Evolutionary conservation across 2,329 filamentous ascomycete species (phyloP), one percentile per base, ranked within the genome.

Genomic region (Fusarium sp.): DNA sequence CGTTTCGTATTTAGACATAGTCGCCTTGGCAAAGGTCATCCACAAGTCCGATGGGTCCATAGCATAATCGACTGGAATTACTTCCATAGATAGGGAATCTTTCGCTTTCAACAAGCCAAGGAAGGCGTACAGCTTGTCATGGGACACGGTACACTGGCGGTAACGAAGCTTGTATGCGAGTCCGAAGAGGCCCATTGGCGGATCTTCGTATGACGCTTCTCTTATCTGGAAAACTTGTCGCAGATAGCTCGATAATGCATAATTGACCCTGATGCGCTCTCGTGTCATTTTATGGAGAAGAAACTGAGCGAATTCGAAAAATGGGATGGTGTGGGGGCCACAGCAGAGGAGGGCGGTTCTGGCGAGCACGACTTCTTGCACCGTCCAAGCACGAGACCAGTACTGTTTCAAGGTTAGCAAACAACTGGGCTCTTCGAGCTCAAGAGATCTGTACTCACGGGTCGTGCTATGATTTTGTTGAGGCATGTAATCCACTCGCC

Each of bases 101-200:
- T 1, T 34, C 10, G 41, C 40, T 15, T 47, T 65, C 3, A 65
- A 7, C 5, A 65, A 28, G 6, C 62, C 62, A 3, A 65, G 62
- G 27, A 65, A 65, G 4, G 62, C 58, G 16, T 57, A 65, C 3
- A 61, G 16, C 13, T 34, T 65, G 28, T 65, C 62, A 11, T 65
- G 52, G 13, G 57, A 41, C 37, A 56, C 51, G 7, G 44, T 61
- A 27, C 57, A 61, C 30, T 52, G 46, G 34, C 62, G 62, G 36
- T 56, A 46, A 40, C 62, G 62, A 34, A 61, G 62, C 36, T 61
- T 65, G 51, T 61, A 65, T 4, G 62, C 62, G 7, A 65, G 62
- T 11, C 41, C 62, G n/a, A 65, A 65, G 31, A 61, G 62, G 8
- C 62, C 62, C 7, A 57, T 13, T 23, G 52, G 39, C 3, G 57